Base-by-base conservation (phyloP, 1,139 yeast genomes). In the Tardiomyces digboiensis region DNA sequence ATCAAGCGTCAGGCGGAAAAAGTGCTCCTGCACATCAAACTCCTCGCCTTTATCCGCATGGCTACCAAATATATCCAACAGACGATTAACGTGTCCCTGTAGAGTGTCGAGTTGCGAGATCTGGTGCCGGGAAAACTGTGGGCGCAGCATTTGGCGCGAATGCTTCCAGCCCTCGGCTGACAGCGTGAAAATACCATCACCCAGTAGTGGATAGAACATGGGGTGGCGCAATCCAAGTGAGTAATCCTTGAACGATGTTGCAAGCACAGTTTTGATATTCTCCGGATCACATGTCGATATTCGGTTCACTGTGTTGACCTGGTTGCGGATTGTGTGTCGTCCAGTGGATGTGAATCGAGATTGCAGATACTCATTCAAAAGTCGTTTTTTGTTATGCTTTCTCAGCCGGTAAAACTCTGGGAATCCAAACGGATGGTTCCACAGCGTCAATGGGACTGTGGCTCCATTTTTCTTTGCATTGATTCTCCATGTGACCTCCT, bases 121-220 rank as follows among this genome's bases (percentile, higher is more conserved):
- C 55, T 75, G 78, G 49, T 73, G 76, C 48, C 77, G 63, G 21
- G 74, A 67, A 58, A 76, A 76, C 55, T 74, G 79, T 2, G 81
- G 81, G 48, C 79, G 66, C 50, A 76, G 66, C 73, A 76, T 62
- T 2, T 78, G 70, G 43, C 80, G 59, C n/a, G 78, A 71, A 53
- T 74, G 76, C 49, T 73, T 71, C 80, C 80, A 75, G 7, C 75
- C 76, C 39, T 62, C 65, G 12, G 75, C 76, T 49, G 74, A 78
- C 36, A 74, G 62, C 2, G 79, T 74, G 59, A 75, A 75, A 46
- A 75, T 74, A 2, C 80, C 80, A 48, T 74, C 74, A 7, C 80
- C 80, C 40, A 75, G 62, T 37, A 73, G 59, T 3, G 75, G 74
- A 39, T 49, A 49, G 52, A 74, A 67, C 40, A 62, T 66, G 2